These are phyloP conservation scores for Arthrocladium fulminans DNA, from an alignment of 2,329 filamentous ascomycete genomes.

Conservation along the genomic window DNA sequence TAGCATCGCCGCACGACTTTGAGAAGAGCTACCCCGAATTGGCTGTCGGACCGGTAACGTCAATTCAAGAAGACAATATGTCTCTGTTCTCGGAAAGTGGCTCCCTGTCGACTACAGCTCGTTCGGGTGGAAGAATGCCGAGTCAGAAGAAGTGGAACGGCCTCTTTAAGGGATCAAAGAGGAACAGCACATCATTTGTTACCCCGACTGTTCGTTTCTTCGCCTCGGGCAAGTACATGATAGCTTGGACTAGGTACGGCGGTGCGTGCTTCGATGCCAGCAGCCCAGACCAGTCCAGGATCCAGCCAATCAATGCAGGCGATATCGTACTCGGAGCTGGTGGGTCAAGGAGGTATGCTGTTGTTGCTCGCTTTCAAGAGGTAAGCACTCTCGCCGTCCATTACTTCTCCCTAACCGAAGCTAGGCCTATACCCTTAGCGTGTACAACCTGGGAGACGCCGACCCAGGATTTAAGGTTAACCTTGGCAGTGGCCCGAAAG, in stretches of 20 bases:
- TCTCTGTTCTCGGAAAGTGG: slow-evolving; percentile 5
- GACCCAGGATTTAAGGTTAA: not conserved
- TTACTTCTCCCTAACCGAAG: not conserved
- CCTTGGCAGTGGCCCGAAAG: slow-evolving; percentile 1
- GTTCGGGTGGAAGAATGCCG: not conserved
- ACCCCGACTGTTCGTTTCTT: slow-evolving; percentile 5
- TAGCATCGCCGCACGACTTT: slow-evolving; percentile 1
- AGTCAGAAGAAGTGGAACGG: not conserved
- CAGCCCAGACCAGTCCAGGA: not conserved
- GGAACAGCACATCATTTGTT: not conserved
- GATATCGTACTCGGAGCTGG: slow-evolving; percentile 4
- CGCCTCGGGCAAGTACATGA: slow-evolving; percentile 3
- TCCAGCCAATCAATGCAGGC: not conserved
- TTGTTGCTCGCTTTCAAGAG: slow-evolving; percentile 1
- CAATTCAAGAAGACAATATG: slow-evolving; percentile 7
- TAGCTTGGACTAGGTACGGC: slow-evolving; percentile 7
- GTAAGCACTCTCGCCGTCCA: not conserved
- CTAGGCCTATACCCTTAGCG: not conserved
- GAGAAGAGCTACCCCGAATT: slow-evolving; percentile 7
- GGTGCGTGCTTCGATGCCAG: slow-evolving; percentile 1
- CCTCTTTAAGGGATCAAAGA: not conserved
- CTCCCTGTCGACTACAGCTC: not conserved
- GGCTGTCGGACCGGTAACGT: slow-evolving; percentile 3
- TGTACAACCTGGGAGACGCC: slow-evolving; percentile 1
- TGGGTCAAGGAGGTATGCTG: not conserved